Evolutionary conservation across 257 asterid species (phyloP), one percentile per base, ranked within the genome.

Genomic region (Rauvolfia tetraphylla): DNA sequence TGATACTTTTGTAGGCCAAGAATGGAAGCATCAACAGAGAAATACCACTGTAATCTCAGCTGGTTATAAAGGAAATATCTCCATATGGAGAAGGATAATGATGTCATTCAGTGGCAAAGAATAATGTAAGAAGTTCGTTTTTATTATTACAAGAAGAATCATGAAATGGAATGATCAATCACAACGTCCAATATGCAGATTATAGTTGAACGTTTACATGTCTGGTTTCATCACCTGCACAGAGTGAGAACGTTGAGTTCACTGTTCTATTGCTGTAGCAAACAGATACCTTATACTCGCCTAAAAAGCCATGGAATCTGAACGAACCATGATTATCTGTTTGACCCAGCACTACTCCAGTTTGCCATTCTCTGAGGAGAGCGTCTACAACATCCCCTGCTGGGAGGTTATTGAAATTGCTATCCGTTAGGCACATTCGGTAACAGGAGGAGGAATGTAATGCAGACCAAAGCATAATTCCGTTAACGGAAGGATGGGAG

Each of bases 401-500:
- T 7, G 91, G 92, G 0, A 88, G 84, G 72, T 90, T 87, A 0
- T 41, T 79, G 31, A 90, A 78, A 46, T 72, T 12, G 75, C 76
- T 58, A 48, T 90, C 89, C 1, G 90, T 88, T 12, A 90, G 72
- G 73, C 93, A 90, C 91, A 89, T 87, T 62, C 79, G 80, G 61
- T 84, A 87, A 82, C 93, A 87, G 22, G 91, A 91, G 0, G 66
- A 20, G 8, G 88, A 81, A 75, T 84, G 87, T 39, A 84, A 56
- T 29, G 91, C 89, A 6, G 92, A 69, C 93, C 93, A 89, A n/a
- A 89, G 82, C 82, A 89, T 81, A 27, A 89, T 83, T 25, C 93
- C 92, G 33, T 87, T 78, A 0, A 89, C 85, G 8, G 89, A 66
- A 36, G 90, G 92, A 71, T 89, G 93, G 27, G 92, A 89, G 74